Evolutionary conservation across 768 basidiomycete genomes (phyloP).

Genomic region (Amanita phalloides): DNA sequence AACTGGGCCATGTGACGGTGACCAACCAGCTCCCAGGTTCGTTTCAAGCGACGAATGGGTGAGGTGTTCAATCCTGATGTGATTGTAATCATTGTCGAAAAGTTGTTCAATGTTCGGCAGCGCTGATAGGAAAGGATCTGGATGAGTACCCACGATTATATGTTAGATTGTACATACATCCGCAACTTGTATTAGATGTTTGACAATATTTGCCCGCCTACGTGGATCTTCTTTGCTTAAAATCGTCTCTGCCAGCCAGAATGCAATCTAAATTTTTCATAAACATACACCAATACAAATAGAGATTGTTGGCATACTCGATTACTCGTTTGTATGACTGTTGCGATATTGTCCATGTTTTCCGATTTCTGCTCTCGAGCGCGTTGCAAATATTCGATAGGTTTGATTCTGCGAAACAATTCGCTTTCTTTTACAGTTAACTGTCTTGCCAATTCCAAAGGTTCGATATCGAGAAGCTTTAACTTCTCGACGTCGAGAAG

Average conservation of each 20-base stretch:
- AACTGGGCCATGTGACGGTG: slow-evolving; percentile 66
- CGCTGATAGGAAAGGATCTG: slow-evolving; percentile 38
- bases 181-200: slow-evolving; percentile 85
- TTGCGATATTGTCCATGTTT: slow-evolving; percentile 73
- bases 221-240: slow-evolving; percentile 73
- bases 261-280: slow-evolving; percentile 53
- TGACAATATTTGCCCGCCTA: slow-evolving; percentile 71
- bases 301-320: slow-evolving; percentile 34
- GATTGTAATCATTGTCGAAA: slow-evolving; percentile 94
- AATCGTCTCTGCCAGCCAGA: slow-evolving; percentile 88
- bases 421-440: slow-evolving; percentile 85
- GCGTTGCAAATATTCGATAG: slow-evolving; percentile 82
- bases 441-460: slow-evolving; percentile 86
- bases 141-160: background rate
- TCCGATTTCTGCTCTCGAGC: slow-evolving; percentile 70
- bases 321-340: slow-evolving; percentile 83
- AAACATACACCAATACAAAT: background rate
- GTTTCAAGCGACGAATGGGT: slow-evolving; percentile 83
- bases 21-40: slow-evolving; percentile 87
- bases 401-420: slow-evolving; percentile 79
- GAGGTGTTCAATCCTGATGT: slow-evolving; percentile 91
- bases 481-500: slow-evolving; percentile 64
- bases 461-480: slow-evolving; percentile 67
- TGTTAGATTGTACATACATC: slow-evolving; percentile 47
- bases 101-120: slow-evolving; percentile 84